phyloP scores from a whole-genome alignment of 345 rosid species.

The Populus simonii region DNA sequence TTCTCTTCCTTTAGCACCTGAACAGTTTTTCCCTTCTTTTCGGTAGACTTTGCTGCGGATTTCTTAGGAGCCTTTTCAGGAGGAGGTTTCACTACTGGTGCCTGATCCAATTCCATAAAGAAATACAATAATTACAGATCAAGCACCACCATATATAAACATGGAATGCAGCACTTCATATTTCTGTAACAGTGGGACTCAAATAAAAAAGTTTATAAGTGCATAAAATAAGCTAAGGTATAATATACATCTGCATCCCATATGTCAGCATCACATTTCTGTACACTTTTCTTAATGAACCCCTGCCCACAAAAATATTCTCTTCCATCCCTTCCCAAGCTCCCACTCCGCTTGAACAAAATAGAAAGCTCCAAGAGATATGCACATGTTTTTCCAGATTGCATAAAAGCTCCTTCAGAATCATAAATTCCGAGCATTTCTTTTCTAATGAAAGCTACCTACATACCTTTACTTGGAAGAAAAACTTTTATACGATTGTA shows the following conservation, averaged over 20 bases:
- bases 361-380: too few relatives aligned
- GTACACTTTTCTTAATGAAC: too few relatives aligned
- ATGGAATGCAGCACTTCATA: background rate
- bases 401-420: background rate
- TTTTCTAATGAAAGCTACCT: background rate
- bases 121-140: background rate
- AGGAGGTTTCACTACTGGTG: conserved; percentile 43
- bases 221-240: background rate
- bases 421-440: background rate
- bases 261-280: too few relatives aligned
- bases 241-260: too few relatives aligned
- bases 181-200: background rate
- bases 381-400: background rate
- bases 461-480: background rate
- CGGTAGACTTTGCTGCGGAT: conserved; percentile 41
- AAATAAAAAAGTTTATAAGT: background rate
- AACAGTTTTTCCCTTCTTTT: conserved; percentile 53
- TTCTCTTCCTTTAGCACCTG: conserved; percentile 37
- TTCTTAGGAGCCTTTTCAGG: conserved; percentile 42
- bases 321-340: too few relatives aligned
- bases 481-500: background rate
- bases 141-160: background rate
- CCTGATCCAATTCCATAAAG: conserved; percentile 17
- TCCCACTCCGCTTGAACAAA: too few relatives aligned
- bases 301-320: too few relatives aligned